Evolutionary conservation across 2,329 filamentous ascomycete genomes (phyloP), one percentile per base, ranked within the genome.

Genomic region (Ceratocystis papillata): DNA sequence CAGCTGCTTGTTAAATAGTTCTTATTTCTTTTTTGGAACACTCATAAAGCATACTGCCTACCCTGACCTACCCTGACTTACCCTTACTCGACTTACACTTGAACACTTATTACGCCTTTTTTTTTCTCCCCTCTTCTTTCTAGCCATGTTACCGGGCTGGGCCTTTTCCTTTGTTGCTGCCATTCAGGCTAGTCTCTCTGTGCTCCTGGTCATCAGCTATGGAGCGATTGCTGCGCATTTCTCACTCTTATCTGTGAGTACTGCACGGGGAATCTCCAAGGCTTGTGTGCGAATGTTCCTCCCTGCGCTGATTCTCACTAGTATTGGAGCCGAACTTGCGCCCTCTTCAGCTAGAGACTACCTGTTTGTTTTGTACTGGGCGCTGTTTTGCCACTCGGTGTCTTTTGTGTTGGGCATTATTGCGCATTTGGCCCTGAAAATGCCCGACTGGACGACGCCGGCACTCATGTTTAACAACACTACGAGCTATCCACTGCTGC

Each of bases 401-500:
- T 79, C 76, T 0, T 77, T 79, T 66, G 66, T 73, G 3, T 71
- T 79, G 17, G 79, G 78, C 30, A 71, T 75, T 1, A 67, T 74
- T 3, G 74, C 73, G 15, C 74, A 76, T 64, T 70, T 72, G 33
- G 67, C 75, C 1, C 69, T 80, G 1, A 73, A 72, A 22, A 76
- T 80, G 74, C 78, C 78, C 2, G 74, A 76, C 69, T 80, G 77
- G 78, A 75, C 76, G 5, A 77, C 76, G 0, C 75, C 76, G 0
- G 78, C 77, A 5, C 72, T 80, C 62, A 76, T 78, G 69, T 80
- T 80, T 73, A 80, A 79, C 71, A 80, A 80, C 71, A 79, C 77
- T 0, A 79, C 78, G 0, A 76, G 74, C 62, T 77, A 79, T 68
- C 78, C 79, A 1, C 71, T 81, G 17, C 71, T 80, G 46, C 73